Percentiles rank a stretch among this genome's conserved stretches.
Evolutionary conservation across 2,329 filamentous ascomycete genomes (phyloP).

Genomic region (Drechslera avenae): DNA sequence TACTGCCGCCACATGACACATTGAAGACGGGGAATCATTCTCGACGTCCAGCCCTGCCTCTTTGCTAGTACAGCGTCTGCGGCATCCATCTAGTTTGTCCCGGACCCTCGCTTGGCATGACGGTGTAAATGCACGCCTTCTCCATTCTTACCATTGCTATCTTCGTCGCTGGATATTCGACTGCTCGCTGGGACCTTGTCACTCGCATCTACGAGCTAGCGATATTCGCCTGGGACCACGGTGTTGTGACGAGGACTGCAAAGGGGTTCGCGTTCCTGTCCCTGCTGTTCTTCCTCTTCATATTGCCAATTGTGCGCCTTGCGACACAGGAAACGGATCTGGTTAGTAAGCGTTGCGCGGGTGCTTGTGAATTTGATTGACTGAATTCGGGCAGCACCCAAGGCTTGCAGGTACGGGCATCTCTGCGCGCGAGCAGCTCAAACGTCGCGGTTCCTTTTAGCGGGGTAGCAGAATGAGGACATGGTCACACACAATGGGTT

Average conservation of each 20-base stretch:
- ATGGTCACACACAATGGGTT: constrained; percentile 77
- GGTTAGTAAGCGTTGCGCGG: constrained; percentile 60
- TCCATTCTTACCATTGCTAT: constrained; percentile 94
- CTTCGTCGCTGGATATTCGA: constrained; percentile 99
- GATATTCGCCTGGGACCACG: constrained; percentile 98
- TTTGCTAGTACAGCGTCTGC: neutral
- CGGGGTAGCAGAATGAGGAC: constrained; percentile 59
- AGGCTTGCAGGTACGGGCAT: constrained; percentile 78
- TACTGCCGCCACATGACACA: constrained; percentile 4
- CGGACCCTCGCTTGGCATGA: constrained; percentile 28
- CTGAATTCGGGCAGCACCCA: constrained; percentile 68
- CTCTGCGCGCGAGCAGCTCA: constrained; percentile 92
- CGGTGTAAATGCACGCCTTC: constrained; percentile 88
- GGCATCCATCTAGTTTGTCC: neutral
- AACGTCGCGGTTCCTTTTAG: constrained; percentile 93
- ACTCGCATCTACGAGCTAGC: constrained; percentile 95
- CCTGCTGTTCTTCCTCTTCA: constrained; percentile 80
- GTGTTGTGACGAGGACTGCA: constrained; percentile 84
- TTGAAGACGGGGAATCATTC: neutral
- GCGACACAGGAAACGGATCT: constrained; percentile 78
- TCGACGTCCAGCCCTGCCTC: neutral
- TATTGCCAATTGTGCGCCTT: constrained; percentile 82
- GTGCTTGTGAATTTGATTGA: neutral
- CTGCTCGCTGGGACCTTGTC: constrained; percentile 97
- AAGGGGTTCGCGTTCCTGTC: constrained; percentile 86